phyloP scores from a whole-genome alignment of 1,139 yeast genomes.

The Protomyces macrosporus region DNA sequence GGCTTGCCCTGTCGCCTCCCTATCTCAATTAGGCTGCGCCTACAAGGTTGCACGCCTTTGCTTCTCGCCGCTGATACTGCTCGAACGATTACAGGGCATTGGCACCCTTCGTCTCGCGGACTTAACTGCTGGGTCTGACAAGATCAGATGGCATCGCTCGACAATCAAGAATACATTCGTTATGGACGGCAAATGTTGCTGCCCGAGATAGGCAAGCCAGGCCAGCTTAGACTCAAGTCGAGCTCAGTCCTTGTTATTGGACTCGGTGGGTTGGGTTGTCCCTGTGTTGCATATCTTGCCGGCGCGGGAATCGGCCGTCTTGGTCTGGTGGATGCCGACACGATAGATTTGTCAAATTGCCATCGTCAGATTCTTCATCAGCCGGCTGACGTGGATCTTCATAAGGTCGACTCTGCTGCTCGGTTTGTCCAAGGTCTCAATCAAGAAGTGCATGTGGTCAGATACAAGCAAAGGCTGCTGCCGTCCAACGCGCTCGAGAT shows the following conservation, averaged over 20 bases:
- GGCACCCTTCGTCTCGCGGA: no score
- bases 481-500: conserved; percentile 60
- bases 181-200: conserved; percentile 97
- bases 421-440: conserved; percentile 44
- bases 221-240: conserved; percentile 56
- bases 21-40: no score
- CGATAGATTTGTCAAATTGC: conserved; percentile 74
- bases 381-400: conserved; percentile 57
- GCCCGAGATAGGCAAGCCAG: conserved; percentile 59
- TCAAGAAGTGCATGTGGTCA: conserved; percentile 55
- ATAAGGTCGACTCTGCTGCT: conserved; percentile 75
- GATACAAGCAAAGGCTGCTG: conserved; percentile 52
- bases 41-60: no score
- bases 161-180: conserved; percentile 63
- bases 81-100: no score
- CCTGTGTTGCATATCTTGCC: conserved; percentile 74
- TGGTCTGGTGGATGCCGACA: conserved; percentile 84
- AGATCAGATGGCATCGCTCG: neutral
- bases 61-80: no score
- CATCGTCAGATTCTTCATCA: conserved; percentile 86
- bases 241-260: conserved; percentile 74
- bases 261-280: conserved; percentile 96
- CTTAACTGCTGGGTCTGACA: no score
- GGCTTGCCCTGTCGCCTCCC: no score
- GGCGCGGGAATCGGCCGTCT: conserved; percentile 85